phyloP scores from a whole-genome alignment of 148 eudicot genomes.

The Polygonum maritimum region DNA sequence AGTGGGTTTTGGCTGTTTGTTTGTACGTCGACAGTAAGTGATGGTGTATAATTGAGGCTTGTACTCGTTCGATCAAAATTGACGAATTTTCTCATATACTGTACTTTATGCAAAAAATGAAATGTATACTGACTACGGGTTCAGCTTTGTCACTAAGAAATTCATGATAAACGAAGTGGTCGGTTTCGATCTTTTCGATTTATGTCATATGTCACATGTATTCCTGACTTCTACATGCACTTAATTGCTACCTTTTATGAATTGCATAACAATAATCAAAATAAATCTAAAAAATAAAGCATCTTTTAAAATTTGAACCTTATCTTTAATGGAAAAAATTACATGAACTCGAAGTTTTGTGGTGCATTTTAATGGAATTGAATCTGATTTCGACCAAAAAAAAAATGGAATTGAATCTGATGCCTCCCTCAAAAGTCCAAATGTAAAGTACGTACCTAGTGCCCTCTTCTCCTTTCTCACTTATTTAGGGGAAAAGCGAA shows the following conservation, averaged over 20 bases:
- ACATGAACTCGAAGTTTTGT: constrained; percentile 1
- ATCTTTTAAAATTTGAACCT: background rate
- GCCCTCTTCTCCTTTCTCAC: background rate
- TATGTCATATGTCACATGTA: background rate
- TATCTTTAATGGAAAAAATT: background rate
- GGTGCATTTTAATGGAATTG: background rate
- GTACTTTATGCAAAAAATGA: background rate
- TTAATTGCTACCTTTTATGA: background rate
- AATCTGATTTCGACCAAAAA: too few species aligned
- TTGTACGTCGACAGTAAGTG: background rate
- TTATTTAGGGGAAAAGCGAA: too few species aligned
- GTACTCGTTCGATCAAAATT: background rate
- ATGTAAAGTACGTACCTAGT: background rate
- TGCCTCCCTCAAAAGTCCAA: background rate
- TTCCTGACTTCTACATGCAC: background rate
- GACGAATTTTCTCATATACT: background rate
- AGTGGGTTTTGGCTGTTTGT: background rate
- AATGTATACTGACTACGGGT: background rate
- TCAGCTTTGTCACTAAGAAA: background rate
- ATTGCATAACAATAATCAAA: background rate
- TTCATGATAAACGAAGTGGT: background rate
- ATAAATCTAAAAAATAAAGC: background rate
- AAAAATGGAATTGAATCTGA: background rate
- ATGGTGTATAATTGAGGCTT: background rate
- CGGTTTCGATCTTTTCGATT: background rate